Conservation (phyloP, 805 yeast species). For the Ogataea trehaloabstinens region DNA sequence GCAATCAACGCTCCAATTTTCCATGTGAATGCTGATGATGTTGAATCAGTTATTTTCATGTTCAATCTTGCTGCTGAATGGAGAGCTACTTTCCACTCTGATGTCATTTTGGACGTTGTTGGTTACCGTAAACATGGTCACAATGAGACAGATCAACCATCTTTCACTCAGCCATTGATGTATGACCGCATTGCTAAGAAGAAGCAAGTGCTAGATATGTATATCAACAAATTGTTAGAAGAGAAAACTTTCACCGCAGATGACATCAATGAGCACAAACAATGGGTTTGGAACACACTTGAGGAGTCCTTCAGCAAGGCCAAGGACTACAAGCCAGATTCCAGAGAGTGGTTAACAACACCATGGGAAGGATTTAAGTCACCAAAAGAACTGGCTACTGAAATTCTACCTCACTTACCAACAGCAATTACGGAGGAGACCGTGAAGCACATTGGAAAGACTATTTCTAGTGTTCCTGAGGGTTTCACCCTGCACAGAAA, state of each 20-base stretch:
- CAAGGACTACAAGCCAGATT: slow-evolving; percentile 84
- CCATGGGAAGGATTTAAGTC: slow-evolving; percentile 99
- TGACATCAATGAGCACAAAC: slow-evolving; percentile 93
- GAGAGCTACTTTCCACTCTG: slow-evolving; percentile 95
- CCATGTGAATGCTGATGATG: slow-evolving; percentile 99
- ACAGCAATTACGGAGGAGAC: slow-evolving; percentile 76
- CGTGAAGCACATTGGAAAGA: slow-evolving; percentile 75
- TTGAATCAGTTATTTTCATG: slow-evolving; percentile 86
- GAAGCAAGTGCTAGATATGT: slow-evolving; percentile 83
- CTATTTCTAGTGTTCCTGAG: slow-evolving; percentile 81
- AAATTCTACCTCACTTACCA: slow-evolving; percentile 92
- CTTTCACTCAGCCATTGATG: slow-evolving; percentile 98
- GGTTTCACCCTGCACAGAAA: slow-evolving; percentile 90
- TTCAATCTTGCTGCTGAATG: slow-evolving; percentile 98
- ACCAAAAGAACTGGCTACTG: slow-evolving; percentile 94
- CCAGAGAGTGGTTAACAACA: slow-evolving; percentile 97
- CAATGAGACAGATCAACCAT: slow-evolving; percentile 99
- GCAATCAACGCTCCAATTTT: slow-evolving; percentile 96
- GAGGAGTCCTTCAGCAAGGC: slow-evolving; percentile 88
- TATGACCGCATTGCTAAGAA: slow-evolving; percentile 86
- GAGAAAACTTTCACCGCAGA: slow-evolving; percentile 89
- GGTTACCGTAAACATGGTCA: slow-evolving; percentile 99
- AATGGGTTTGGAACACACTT: slow-evolving; percentile 94
- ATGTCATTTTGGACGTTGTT: slow-evolving; percentile 93
- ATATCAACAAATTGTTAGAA: slow-evolving; percentile 70